Evolutionary conservation across 768 basidiomycete genomes (phyloP).

Genomic region (Russula olivacea): DNA sequence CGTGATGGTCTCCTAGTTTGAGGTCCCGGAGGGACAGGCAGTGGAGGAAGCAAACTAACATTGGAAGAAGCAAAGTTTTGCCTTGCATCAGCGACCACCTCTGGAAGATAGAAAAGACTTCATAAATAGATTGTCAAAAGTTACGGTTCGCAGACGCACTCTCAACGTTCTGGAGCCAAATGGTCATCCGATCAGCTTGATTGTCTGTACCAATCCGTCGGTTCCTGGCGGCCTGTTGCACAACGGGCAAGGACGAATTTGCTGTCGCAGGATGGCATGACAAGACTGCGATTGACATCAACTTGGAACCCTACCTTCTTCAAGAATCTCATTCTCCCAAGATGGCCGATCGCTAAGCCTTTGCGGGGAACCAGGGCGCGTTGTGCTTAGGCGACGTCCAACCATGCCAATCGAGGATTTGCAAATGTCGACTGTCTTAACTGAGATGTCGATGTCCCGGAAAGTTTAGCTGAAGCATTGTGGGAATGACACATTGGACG

Average conservation of each 20-base stretch:
- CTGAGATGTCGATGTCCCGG: conserved; percentile 32
- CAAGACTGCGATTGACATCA: not conserved
- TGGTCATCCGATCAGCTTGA: conserved; percentile 59
- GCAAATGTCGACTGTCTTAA: conserved; percentile 61
- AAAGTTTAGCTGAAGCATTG: not conserved
- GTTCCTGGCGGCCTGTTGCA: conserved; percentile 47
- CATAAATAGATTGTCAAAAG: not conserved
- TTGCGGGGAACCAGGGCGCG: conserved; percentile 22
- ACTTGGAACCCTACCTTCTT: conserved; percentile 36
- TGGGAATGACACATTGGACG: conserved; percentile 19
- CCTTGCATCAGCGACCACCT: conserved; percentile 75
- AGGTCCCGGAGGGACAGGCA: conserved; percentile 46
- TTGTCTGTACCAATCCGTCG: conserved; percentile 51
- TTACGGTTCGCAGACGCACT: conserved; percentile 43
- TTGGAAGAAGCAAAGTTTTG: conserved; percentile 59
- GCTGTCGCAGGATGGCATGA: conserved; percentile 28
- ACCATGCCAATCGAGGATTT: conserved; percentile 45
- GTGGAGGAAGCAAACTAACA: conserved; percentile 48
- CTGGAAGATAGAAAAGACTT: conserved; percentile 34
- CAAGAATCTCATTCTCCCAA: conserved; percentile 43
- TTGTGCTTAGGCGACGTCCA: conserved; percentile 12
- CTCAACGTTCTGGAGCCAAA: conserved; percentile 81
- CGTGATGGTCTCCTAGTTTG: conserved; percentile 35
- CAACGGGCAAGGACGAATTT: conserved; percentile 48
- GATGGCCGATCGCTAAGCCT: conserved; percentile 34